Base-by-base conservation (phyloP, 2,329 filamentous ascomycete species). In the Phialocephala sp. region DNA sequence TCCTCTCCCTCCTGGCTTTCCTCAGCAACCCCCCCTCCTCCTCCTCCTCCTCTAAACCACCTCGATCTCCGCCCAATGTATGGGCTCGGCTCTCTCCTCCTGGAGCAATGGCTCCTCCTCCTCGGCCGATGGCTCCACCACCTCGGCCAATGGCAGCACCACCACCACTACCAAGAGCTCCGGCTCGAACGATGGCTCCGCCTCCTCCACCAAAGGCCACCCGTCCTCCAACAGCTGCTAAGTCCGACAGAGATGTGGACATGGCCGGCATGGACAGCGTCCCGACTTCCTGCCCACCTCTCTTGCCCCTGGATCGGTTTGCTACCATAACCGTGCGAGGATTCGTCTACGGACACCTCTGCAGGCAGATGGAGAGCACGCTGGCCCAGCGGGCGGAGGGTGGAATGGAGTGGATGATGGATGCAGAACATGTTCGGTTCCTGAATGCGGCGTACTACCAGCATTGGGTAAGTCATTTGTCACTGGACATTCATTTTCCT, bases 321-420 rank as follows among this genome's bases (percentile, higher is more conserved):
- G n/a, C 18, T 11, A 50, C 45, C 45, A 50, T 50, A n/a, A 50
- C n/a, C 2, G n/a, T 22, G 4, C 45, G 45, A 12, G n/a, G 45
- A 4, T 50, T 50, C 22, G n/a, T 20, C 11, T 50, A 50, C 45
- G 18, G n/a, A n/a, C 18, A n/a, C n/a, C 20, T 22, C n/a, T 50
- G 45, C n/a, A n/a, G 18, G 3, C 45, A 11, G 45, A n/a, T 50
- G 45, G 45, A 50, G 11, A 50, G n/a, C 8, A 50, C 45, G 22
- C 45, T 50, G 9, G 45, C 45, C 20, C n/a, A 50, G 45, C 45
- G 45, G 8, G 45, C 45, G 22, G 45, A 50, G 45, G 45, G 45
- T 8, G 45, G 45, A 11, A 50, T 50, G 45, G 45, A 50, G n/a
- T 50, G 45, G 45, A 22, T 50, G 45, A 22, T n/a, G n/a, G 45